Conservation (phyloP, 2,329 filamentous ascomycete species). For the Colletotrichum sp. region DNA sequence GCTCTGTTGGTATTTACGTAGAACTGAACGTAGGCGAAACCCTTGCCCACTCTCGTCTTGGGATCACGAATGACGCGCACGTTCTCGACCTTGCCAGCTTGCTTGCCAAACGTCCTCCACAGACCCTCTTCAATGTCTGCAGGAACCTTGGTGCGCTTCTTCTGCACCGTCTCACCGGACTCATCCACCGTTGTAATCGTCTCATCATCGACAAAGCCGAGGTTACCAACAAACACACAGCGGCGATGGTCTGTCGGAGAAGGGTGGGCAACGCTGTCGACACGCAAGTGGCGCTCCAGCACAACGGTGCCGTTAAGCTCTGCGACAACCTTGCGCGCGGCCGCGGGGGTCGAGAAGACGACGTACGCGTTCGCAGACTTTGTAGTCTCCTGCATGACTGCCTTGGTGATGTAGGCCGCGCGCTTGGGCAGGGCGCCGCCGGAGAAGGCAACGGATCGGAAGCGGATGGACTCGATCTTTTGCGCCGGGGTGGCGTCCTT, state of each 20-base stretch:
- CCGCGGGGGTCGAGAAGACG: slow-evolving; percentile 79
- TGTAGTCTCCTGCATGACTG: slow-evolving; percentile 89
- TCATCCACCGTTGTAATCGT: slow-evolving; percentile 69
- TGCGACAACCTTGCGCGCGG: slow-evolving; percentile 77
- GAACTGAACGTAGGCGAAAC: slow-evolving; percentile 98
- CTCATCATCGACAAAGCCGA: slow-evolving; percentile 95
- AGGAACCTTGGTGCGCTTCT: slow-evolving; percentile 76
- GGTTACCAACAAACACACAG: slow-evolving; percentile 95
- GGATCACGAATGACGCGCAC: slow-evolving; percentile 91
- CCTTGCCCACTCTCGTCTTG: slow-evolving; percentile 92
- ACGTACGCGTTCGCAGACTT: slow-evolving; percentile 94
- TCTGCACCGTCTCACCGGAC: slow-evolving; percentile 70
- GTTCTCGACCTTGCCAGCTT: slow-evolving; percentile 83
- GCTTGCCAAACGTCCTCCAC: slow-evolving; percentile 78
- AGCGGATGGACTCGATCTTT: slow-evolving; percentile 89
- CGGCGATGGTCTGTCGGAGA: slow-evolving; percentile 81
- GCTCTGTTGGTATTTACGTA: slow-evolving; percentile 53
- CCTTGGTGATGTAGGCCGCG: slow-evolving; percentile 90
- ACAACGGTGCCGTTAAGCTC: slow-evolving; percentile 84
- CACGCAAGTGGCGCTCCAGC: slow-evolving; percentile 86
- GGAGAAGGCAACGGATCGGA: slow-evolving; percentile 90
- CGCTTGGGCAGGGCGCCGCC: slow-evolving; percentile 82
- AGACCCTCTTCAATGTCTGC: slow-evolving; percentile 92
- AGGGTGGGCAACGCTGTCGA: slow-evolving; percentile 90
- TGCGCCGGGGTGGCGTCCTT: slow-evolving; percentile 58